phyloP scores from a whole-genome alignment of 2,329 filamentous ascomycete species.

The Xylariales sp. region DNA sequence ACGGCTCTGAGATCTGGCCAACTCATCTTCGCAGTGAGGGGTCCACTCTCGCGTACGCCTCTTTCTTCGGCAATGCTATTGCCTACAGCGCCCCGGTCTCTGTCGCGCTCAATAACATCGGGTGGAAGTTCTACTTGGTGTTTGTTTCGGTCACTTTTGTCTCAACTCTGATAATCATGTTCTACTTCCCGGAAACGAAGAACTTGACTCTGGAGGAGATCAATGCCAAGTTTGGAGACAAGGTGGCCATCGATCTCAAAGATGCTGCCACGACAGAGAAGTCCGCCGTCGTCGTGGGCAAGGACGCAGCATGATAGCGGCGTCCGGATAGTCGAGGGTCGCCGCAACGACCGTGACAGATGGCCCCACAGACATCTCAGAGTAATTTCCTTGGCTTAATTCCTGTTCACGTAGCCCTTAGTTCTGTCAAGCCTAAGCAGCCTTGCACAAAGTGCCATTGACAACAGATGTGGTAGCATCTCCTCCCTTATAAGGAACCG shows the following conservation, averaged over 20 bases:
- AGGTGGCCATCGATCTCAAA: constrained; percentile 16
- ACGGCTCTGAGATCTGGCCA: constrained; percentile 29
- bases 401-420: too few species aligned
- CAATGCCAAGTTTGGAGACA: constrained; percentile 24
- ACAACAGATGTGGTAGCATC: too few species aligned
- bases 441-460: too few species aligned
- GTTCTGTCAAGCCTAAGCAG: too few species aligned
- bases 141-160: constrained; percentile 39
- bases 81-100: constrained; percentile 22
- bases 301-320: too few species aligned
- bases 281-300: too few species aligned
- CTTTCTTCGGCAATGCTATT: constrained; percentile 21
- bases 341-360: too few species aligned
- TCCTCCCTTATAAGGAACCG: too few species aligned
- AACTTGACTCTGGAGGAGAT: constrained; percentile 28
- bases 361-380: too few species aligned
- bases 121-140: constrained; percentile 47
- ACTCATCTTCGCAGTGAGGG: constrained; percentile 26
- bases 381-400: too few species aligned
- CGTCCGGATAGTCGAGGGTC: too few species aligned
- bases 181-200: constrained; percentile 44
- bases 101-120: constrained; percentile 44
- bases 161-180: constrained; percentile 38
- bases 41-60: constrained; percentile 14
- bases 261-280: constrained; percentile 19